Percentiles rank a stretch among this genome's conserved stretches.
phyloP scores from a whole-genome alignment of 1,284 basidiomycete genomes.

The Vanrija pseudolonga region DNA sequence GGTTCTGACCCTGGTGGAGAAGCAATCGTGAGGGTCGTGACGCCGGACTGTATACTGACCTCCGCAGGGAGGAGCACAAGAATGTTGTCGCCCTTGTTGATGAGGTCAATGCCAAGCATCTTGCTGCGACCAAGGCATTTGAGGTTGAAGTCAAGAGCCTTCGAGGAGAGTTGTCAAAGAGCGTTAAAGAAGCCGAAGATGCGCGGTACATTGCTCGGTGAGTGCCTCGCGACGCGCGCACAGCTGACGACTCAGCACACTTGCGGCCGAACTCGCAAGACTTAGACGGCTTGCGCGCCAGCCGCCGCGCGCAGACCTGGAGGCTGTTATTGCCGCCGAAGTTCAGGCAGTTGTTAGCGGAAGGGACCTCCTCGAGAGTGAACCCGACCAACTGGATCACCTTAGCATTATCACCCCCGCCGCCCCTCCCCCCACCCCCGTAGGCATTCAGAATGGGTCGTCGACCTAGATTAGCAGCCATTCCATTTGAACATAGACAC shows the following conservation, averaged over 20 bases:
- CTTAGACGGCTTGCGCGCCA: no score
- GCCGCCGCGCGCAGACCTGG: neutral
- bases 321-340: neutral
- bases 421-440: no score
- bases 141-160: conserved; percentile 20
- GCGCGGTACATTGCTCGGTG: neutral
- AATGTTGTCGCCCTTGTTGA: conserved; percentile 24
- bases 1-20: conserved; percentile 31
- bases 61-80: conserved; percentile 28
- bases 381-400: no score
- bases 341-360: no score
- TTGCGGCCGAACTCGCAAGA: no score
- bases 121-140: conserved; percentile 16
- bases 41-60: neutral
- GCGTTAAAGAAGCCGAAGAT: neutral
- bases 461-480: no score
- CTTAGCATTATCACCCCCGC: no score
- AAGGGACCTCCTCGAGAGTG: no score
- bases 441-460: no score
- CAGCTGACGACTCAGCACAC: neutral
- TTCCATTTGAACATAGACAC: neutral
- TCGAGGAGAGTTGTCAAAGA: neutral
- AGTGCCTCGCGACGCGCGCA: neutral
- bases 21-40: conserved; percentile 32
- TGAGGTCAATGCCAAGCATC: conserved; percentile 18